These are phyloP conservation scores for Neurospora intermedia DNA, from an alignment of 495 filamentous ascomycete genomes.

Conservation along the genomic window DNA sequence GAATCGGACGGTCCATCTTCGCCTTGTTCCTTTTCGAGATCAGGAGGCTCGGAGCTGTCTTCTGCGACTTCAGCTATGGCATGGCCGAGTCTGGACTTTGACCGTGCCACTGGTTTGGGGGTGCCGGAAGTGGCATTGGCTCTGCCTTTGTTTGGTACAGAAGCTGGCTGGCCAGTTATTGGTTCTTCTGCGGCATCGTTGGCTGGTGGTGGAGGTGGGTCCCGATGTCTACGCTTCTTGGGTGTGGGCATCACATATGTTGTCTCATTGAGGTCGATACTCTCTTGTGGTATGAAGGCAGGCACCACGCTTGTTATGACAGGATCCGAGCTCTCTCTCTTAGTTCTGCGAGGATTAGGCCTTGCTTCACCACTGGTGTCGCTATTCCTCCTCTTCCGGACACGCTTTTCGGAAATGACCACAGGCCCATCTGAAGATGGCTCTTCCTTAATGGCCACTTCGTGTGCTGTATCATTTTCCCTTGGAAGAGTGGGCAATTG, in stretches of 20 bases:
- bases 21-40: neutral
- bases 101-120: neutral
- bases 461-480: neutral
- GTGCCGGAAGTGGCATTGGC: neutral
- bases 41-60: neutral
- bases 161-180: neutral
- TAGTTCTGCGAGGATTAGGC: conserved; percentile 18
- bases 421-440: conserved; percentile 34
- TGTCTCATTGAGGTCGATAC: conserved; percentile 66
- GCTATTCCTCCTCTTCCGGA: conserved; percentile 31
- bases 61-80: neutral
- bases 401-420: conserved; percentile 31
- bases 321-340: conserved; percentile 25
- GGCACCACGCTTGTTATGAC: conserved; percentile 23
- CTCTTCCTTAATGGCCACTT: conserved; percentile 27
- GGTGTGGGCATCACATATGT: conserved; percentile 50
- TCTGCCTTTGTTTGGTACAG: neutral
- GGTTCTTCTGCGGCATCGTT: neutral
- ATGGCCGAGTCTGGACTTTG: neutral
- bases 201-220: neutral
- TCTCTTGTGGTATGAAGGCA: conserved; percentile 36
- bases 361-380: conserved; percentile 5
- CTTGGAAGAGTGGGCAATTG: conserved; percentile 21
- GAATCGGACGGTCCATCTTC: neutral
- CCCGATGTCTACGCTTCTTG: conserved; percentile 30